Percentiles rank a stretch among this genome's conserved stretches.
Conservation (phyloP, 2,329 filamentous ascomycete species). For the Cadophora gregata region DNA sequence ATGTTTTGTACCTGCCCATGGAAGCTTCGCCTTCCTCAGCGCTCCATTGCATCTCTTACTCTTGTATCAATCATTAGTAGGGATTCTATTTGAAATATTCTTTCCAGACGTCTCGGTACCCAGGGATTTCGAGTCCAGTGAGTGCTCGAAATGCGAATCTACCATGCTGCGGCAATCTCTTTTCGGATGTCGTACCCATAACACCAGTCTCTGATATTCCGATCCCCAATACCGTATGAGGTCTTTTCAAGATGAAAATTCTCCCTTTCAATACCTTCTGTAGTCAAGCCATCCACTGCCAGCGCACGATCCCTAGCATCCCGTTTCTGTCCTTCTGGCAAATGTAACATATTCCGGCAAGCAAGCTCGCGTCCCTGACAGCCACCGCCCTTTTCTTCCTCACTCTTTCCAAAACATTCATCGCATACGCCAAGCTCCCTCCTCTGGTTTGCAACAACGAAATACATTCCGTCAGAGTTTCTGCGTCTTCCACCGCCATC, state of each 20-base stretch:
- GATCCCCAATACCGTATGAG: slow-evolving; percentile 4
- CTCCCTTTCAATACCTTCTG: neutral
- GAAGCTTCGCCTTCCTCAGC: neutral
- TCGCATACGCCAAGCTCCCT: neutral
- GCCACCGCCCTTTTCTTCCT: slow-evolving; percentile 3
- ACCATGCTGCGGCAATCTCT: neutral
- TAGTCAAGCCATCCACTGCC: neutral
- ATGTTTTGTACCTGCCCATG: neutral
- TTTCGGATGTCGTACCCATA: slow-evolving; percentile 1
- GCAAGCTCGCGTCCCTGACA: slow-evolving; percentile 7
- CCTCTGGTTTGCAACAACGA: neutral
- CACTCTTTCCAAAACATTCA: neutral
- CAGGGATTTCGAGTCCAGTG: too few species aligned
- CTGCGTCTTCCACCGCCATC: slow-evolving; percentile 6
- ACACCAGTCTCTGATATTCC: slow-evolving; percentile 5
- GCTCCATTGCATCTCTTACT: too few species aligned
- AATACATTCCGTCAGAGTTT: slow-evolving; percentile 5
- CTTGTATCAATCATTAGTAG: too few species aligned
- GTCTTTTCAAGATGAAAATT: neutral
- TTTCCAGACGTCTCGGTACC: too few species aligned
- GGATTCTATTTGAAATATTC: too few species aligned
- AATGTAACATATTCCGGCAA: slow-evolving; percentile 4
- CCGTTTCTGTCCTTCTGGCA: neutral
- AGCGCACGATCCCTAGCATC: neutral
- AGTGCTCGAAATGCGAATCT: neutral